Percentiles rank a stretch among this genome's conserved stretches.
phyloP scores from a whole-genome alignment of 176 grass and related monocot species.

The Oryza australiensis region DNA sequence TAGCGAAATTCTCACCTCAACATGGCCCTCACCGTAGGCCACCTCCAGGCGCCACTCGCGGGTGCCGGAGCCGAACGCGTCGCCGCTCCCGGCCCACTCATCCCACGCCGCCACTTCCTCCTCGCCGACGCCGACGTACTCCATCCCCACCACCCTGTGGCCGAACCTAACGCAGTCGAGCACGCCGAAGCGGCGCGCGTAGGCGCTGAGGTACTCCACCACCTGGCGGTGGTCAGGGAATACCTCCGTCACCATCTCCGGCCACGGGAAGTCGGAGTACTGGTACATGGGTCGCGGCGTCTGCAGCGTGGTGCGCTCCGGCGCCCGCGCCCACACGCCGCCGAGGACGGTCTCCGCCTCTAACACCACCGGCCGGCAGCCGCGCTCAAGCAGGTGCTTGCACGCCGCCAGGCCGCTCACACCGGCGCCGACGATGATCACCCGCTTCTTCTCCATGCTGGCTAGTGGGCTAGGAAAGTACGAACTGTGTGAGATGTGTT shows the following conservation, averaged over 20 bases:
- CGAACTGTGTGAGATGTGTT: neutral
- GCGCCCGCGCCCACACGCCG: conserved; percentile 54
- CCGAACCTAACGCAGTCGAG: conserved; percentile 56
- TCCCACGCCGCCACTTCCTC: conserved; percentile 39
- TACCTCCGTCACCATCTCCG: conserved; percentile 13
- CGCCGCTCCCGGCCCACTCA: conserved; percentile 56
- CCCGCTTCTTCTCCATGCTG: conserved; percentile 32
- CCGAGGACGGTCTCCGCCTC: conserved; percentile 44
- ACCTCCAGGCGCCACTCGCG: conserved; percentile 15
- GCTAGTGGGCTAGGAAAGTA: neutral
- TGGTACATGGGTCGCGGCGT: conserved; percentile 33
- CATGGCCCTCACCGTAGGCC: neutral
- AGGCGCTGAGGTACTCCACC: conserved; percentile 52
- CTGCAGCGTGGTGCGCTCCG: conserved; percentile 51
- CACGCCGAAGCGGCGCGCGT: conserved; percentile 60
- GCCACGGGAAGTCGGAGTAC: conserved; percentile 76
- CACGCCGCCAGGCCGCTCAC: conserved; percentile 63
- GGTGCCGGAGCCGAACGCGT: conserved; percentile 48
- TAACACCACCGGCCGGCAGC: conserved; percentile 51
- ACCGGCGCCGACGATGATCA: conserved; percentile 56
- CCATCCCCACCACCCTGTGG: conserved; percentile 36
- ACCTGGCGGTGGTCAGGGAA: conserved; percentile 45
- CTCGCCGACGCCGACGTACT: conserved; percentile 45
- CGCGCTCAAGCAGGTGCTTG: conserved; percentile 56
- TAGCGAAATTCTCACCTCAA: neutral